Conservation (phyloP, 1,284 basidiomycete genomes). For the Sphagnurus paluster region DNA sequence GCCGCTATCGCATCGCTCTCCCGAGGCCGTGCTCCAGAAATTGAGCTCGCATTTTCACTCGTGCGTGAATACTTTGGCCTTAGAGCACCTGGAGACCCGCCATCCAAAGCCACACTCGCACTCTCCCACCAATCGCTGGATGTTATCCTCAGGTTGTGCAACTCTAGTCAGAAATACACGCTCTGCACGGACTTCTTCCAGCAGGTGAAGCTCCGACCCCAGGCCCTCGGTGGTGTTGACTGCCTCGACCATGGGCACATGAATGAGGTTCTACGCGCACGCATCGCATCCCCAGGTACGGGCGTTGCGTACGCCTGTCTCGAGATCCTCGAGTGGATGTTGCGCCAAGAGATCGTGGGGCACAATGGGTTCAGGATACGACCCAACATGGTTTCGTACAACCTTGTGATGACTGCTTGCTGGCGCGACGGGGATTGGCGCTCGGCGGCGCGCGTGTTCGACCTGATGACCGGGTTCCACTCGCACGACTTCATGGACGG, state of each 20-base stretch:
- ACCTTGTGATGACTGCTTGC: conserved; percentile 58
- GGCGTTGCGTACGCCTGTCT: conserved; percentile 45
- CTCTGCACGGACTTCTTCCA: conserved; percentile 56
- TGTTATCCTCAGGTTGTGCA: conserved; percentile 57
- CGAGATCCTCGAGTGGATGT: conserved; percentile 63
- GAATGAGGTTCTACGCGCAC: conserved; percentile 56
- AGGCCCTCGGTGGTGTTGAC: conserved; percentile 31
- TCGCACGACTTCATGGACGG: conserved; percentile 52
- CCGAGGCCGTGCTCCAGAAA: conserved; percentile 55
- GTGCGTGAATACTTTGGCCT: conserved; percentile 64
- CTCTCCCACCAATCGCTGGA: conserved; percentile 50
- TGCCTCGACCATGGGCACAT: conserved; percentile 55
- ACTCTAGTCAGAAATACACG: conserved; percentile 42
- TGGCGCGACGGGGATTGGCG: conserved; percentile 63
- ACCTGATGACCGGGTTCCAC: conserved; percentile 66
- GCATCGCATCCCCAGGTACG: conserved; percentile 41
- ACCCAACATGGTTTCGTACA: conserved; percentile 51
- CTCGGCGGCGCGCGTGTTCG: conserved; percentile 53
- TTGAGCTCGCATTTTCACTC: conserved; percentile 63
- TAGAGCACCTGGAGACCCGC: conserved; percentile 42
- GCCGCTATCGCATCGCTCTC: conserved; percentile 52
- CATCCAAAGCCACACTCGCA: conserved; percentile 34
- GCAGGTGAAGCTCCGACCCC: conserved; percentile 48
- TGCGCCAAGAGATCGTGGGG: conserved; percentile 45
- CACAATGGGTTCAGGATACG: conserved; percentile 43